phyloP scores from a whole-genome alignment of 352 stramenopile genomes.

The Pythium sukuiense region DNA sequence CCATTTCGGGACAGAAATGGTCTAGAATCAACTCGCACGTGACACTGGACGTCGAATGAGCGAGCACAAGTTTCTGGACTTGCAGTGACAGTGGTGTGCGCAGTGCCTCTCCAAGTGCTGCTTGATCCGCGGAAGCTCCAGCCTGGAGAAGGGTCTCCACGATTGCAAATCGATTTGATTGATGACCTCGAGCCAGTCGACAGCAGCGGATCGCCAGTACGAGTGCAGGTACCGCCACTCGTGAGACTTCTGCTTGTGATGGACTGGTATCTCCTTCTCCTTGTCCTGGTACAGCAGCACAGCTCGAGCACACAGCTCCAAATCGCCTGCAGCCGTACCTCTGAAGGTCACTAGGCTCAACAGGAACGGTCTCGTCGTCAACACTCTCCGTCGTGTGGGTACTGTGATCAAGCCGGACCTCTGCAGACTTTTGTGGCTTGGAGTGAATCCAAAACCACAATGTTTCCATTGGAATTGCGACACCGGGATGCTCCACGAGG shows the following conservation, averaged over 20 bases:
- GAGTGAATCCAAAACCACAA: conserved; percentile 20
- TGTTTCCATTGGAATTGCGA: conserved; percentile 22
- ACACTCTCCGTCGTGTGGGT: neutral
- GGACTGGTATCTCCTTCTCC: neutral
- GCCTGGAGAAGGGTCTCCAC: conserved; percentile 15
- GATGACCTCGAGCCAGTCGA: neutral
- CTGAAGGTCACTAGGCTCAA: neutral
- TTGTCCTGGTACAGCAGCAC: neutral
- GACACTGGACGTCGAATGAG: neutral
- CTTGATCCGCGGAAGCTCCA: conserved; percentile 3
- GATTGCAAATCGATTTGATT: conserved; percentile 22
- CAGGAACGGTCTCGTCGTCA: neutral
- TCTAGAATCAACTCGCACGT: neutral
- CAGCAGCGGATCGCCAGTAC: conserved; percentile 35
- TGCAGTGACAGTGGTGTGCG: neutral
- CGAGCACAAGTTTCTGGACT: neutral
- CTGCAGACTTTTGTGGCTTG: neutral
- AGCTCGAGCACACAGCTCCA: conserved; percentile 27
- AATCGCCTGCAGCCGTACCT: conserved; percentile 31
- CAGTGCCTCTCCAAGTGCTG: conserved; percentile 10
- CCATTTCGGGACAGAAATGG: neutral
- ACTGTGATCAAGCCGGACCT: neutral
- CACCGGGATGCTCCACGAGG: conserved; percentile 11
- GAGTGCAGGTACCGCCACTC: conserved; percentile 25
- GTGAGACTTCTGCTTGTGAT: neutral